Evolutionary conservation across 305 asterid species (phyloP).

Genomic region (Striga hermonthica): DNA sequence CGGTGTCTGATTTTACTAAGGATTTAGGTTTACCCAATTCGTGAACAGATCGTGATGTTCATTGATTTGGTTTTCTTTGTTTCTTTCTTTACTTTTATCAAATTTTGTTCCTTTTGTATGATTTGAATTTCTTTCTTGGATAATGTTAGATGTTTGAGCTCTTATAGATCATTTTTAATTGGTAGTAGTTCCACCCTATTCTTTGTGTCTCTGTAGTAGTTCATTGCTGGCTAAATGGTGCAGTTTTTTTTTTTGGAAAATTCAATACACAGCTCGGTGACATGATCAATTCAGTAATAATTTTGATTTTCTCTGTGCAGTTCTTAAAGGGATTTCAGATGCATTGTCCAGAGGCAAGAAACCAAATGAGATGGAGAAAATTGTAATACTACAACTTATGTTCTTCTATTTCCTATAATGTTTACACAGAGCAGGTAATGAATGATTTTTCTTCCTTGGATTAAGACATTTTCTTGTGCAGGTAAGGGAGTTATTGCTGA

Average conservation of each 20-base stretch:
- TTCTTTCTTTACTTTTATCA: background rate
- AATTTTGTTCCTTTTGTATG: background rate
- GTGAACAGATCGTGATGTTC: background rate
- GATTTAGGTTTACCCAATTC: background rate
- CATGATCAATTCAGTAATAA: conserved; percentile 5
- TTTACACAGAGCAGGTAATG: background rate
- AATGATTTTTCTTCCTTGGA: conserved; percentile 4
- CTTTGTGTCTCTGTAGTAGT: background rate
- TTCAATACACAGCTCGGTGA: conserved; percentile 12
- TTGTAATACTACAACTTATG: conserved; percentile 43
- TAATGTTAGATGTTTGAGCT: background rate
- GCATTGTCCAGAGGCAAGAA: conserved; percentile 84
- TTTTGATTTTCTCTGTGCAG: conserved; percentile 46
- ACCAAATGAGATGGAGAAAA: conserved; percentile 64
- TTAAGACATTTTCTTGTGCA: conserved; percentile 31
- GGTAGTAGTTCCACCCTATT: background rate
- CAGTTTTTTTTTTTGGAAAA: background rate
- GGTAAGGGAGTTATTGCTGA: conserved; percentile 56
- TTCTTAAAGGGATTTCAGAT: conserved; percentile 84
- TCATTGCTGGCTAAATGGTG: conserved; percentile 21
- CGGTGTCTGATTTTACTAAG: background rate
- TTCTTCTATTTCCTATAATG: background rate
- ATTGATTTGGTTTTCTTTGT: background rate
- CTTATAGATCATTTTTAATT: background rate
- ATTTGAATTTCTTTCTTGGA: background rate